A percentile compares a stretch with the other conserved stretches of the same genome.
Conservation (phyloP, 306 rosid species). For the Phaseolus lunatus region DNA sequence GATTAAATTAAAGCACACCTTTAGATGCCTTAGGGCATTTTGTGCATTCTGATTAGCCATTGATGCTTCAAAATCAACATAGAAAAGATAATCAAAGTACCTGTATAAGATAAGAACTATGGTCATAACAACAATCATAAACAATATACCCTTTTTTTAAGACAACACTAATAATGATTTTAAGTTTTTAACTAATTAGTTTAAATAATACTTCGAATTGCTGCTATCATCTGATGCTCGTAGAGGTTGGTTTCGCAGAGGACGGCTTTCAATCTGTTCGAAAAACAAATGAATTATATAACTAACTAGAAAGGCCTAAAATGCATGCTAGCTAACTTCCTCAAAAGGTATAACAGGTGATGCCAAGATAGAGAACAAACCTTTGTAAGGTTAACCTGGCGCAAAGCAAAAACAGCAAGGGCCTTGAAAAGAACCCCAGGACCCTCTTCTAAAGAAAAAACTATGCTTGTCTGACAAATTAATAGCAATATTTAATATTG, state of each 20-base stretch:
- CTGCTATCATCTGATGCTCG: slow-evolving; percentile 68
- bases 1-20: slow-evolving; percentile 55
- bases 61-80: slow-evolving; percentile 95
- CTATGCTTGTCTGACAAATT: slow-evolving; percentile 86
- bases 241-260: slow-evolving; percentile 80
- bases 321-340: slow-evolving; percentile 19
- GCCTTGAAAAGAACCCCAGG: slow-evolving; percentile 98
- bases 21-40: slow-evolving; percentile 83
- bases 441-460: slow-evolving; percentile 94
- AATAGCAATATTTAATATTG: slow-evolving; percentile 26
- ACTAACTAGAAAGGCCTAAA: slow-evolving; percentile 39
- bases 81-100: slow-evolving; percentile 90
- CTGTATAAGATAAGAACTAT: slow-evolving; percentile 53
- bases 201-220: slow-evolving; percentile 62
- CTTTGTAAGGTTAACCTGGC: slow-evolving; percentile 89
- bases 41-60: slow-evolving; percentile 95
- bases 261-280: slow-evolving; percentile 94
- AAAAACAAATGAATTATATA: slow-evolving; percentile 45
- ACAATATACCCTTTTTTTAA: slow-evolving; percentile 18
- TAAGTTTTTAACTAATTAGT: slow-evolving; percentile 24
- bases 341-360: slow-evolving; percentile 13
- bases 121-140: slow-evolving; percentile 41
- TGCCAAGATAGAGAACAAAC: slow-evolving; percentile 44
- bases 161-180: slow-evolving; percentile 23
- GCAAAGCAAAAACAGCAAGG: slow-evolving; percentile 96